A percentile compares a stretch with the other conserved stretches of the same genome.
Conservation (phyloP, 1,139 yeast genomes). For the Geotrichum siamense region DNA sequence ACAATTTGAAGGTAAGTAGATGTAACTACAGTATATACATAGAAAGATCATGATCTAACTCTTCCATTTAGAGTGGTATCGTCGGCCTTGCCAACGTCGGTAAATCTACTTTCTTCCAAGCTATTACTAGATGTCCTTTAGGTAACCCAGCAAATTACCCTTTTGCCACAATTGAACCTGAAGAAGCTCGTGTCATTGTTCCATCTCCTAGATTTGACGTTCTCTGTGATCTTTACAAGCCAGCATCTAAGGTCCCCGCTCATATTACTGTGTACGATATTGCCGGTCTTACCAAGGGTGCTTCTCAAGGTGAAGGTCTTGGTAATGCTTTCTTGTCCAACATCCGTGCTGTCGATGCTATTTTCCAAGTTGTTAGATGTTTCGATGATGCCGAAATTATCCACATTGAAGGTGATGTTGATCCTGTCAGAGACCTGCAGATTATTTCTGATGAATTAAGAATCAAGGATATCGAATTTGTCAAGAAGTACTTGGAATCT, state of each 20-base stretch:
- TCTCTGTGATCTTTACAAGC: conserved; percentile 65
- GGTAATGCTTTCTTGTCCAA: conserved; percentile 97
- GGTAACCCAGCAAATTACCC: conserved; percentile 99
- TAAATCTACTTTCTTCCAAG: conserved; percentile 70
- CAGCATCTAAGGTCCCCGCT: conserved; percentile 86
- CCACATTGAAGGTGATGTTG: conserved; percentile 96
- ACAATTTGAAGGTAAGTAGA: conserved; percentile 34
- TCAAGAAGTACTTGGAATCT: conserved; percentile 80
- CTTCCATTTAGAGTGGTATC: conserved; percentile 60
- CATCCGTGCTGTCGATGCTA: conserved; percentile 96
- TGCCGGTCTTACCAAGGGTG: conserved; percentile 98
- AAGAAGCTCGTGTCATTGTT: conserved; percentile 94
- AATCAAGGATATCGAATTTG: conserved; percentile 94
- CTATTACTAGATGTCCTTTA: conserved; percentile 78
- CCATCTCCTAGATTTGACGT: conserved; percentile 87
- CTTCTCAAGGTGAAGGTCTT: conserved; percentile 94
- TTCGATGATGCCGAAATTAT: conserved; percentile 97
- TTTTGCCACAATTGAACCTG: conserved; percentile 97
- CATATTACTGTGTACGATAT: conserved; percentile 90
- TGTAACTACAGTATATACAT: neutral
- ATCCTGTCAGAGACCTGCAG: conserved; percentile 91
- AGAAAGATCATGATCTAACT: neutral
- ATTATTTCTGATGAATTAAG: conserved; percentile 88
- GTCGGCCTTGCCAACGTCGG: conserved; percentile 97
- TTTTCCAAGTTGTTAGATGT: conserved; percentile 96